Evolutionary conservation across 2,329 filamentous ascomycete genomes (phyloP).

Genomic region (Talaromyces atroroseus): DNA sequence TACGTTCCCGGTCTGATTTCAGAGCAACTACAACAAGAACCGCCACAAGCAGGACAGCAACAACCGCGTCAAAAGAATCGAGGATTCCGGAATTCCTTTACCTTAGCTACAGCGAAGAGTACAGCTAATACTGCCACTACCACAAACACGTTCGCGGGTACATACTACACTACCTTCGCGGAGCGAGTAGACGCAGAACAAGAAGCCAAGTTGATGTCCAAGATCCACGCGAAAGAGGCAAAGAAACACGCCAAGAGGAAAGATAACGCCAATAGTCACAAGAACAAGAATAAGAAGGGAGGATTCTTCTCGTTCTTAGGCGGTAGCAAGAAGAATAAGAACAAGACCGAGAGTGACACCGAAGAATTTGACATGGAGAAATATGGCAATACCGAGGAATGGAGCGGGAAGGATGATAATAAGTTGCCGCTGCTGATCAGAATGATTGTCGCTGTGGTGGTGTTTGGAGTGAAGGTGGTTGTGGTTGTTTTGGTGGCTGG

Average conservation of each 20-base stretch:
- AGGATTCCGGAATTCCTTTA: conserved; percentile 7
- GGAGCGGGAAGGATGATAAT: conserved; percentile 34
- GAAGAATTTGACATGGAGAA: conserved; percentile 44
- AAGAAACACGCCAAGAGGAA: conserved; percentile 17
- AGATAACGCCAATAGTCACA: background rate
- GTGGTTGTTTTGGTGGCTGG: conserved; percentile 33
- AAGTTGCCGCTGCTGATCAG: conserved; percentile 36
- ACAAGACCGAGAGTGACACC: conserved; percentile 22
- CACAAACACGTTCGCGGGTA: conserved; percentile 19
- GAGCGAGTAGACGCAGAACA: conserved; percentile 39
- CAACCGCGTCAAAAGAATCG: conserved; percentile 2
- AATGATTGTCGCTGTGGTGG: conserved; percentile 30
- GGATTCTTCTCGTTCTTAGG: conserved; percentile 8
- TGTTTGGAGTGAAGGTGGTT: conserved; percentile 34
- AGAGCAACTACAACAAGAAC: conserved; percentile 7
- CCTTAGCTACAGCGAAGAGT: conserved; percentile 16
- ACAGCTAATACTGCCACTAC: conserved; percentile 1
- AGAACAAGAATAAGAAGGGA: conserved; percentile 1
- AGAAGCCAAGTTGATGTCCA: conserved; percentile 32
- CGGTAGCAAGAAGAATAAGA: background rate
- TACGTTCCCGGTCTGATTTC: conserved; percentile 19
- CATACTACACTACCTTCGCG: conserved; percentile 34
- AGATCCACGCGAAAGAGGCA: conserved; percentile 22
- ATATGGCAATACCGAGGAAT: conserved; percentile 36
- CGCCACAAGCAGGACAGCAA: background rate